Base-by-base conservation (phyloP, 2,329 filamentous ascomycete species). In the Cytospora mali region DNA sequence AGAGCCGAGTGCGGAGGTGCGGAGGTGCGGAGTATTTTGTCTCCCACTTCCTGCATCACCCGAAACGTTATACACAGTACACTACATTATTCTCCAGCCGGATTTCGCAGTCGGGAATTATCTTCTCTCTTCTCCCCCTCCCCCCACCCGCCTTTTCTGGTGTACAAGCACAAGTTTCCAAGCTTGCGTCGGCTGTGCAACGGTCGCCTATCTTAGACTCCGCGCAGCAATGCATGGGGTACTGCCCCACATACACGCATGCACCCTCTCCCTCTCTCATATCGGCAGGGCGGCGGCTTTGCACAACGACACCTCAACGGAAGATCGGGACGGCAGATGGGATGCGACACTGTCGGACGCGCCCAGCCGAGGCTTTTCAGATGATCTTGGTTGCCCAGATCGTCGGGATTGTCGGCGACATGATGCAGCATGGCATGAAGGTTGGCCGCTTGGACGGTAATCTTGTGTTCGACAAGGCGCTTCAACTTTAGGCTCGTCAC, bases 71-170 rank as follows among this genome's bases (percentile, higher is more conserved):
- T 21, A 35, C 56, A 55, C 39, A 42, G 31, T 13, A 33, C 31
- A 33, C 31, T n/a, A 33, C 31, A 33, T 2, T 6, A n/a, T 18
- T 18, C 6, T 52, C 51, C 48, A 59, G 49, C 56, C 56, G 56
- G 56, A 59, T 46, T 46, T 59, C 57, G 6, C 57, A 59, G 16
- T 48, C 57, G 57, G 57, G 48, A 53, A 50, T 59, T 53, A 35
- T 53, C 31, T 46, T 49, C 33, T 42, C 49, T 6, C 33, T 27
- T 33, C n/a, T 25, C 35, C 18, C 18, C 25, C 48, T 23, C 46
- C 28, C n/a, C 46, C 21, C 29, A 21, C 48, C 25, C 48, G 3
- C 48, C 25, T 14, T 11, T 14, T 35, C 31, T 33, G 31, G n/a
- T 16, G 14, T 28, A 31, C 50, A 11, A 18, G 11, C 50, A 31